Evolutionary conservation across 345 rosid genomes (phyloP), one percentile per base, ranked within the genome.

Genomic region (Euphorbia pulcherrima): DNA sequence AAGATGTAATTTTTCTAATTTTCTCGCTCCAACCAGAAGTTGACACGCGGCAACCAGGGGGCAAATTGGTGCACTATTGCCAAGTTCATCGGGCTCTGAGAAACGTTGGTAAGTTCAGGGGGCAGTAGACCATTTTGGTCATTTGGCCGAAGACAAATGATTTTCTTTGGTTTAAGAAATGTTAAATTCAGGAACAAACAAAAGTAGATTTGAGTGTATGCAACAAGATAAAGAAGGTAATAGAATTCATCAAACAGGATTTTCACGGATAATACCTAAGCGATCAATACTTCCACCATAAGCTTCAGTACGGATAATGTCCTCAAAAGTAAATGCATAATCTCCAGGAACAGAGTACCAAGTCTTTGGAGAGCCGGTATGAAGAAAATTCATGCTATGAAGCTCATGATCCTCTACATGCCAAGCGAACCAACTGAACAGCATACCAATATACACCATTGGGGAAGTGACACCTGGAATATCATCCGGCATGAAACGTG

Each of bases 401-500:
- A 95, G 97, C 72, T 95, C 99, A 58, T 95, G 99, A 83, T 95
- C 99, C 79, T 95, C 99, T 74, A 95, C 97, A 71, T 92, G 99
- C 98, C 99, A 95, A 61, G 99, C 99, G 85, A 95, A 95, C 99
- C 99, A 95, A 85, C 98, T 95, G 76, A 90, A 95, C 80, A 95
- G 48, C 99, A 95, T 95, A 51, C 98, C 99, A 46, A 95, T 86
- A 78, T 92, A 95, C 66, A 95, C 78, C 98, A 95, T 92, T 47
- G 99, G 98, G 65, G 97, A 90, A 65, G 99, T 88, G 56, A 95
- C 99, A 69, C 99, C 99, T 7, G 97, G 99, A 64, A 95, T 95
- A 77, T 95, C 97, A 83, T 95, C 99, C 18, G 99, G 97, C 99
- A 95, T 92, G 79, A 90, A 95, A 50, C 99, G 98, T 9, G 99